Base-by-base conservation (phyloP, 371 early-diverging fungal genomes). In the Basidiobolus heterosporus region DNA sequence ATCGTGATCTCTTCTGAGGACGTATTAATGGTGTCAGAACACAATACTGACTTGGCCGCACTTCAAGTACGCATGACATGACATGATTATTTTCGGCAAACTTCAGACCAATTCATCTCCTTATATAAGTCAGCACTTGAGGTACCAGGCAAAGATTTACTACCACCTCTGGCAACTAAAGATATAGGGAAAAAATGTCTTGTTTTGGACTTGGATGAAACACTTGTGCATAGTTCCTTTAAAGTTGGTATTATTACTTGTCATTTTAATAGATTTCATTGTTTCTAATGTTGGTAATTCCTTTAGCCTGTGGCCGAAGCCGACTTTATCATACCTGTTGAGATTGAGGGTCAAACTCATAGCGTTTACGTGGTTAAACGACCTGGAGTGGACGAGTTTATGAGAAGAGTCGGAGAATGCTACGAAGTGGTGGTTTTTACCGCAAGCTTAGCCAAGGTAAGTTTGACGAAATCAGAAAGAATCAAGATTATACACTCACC, bases 401-500 rank as follows among this genome's bases (percentile, higher is more conserved):
- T 96, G 76, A 68, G 72, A 49, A 67, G 75, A 52, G 74, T 93
- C 72, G 91, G 88, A 3, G 71, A 82, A 53, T 68, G 75, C 46
- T 98, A 84, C 60, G 95, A 95, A 57, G 70, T 94, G 44, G 91
- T 95, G 3, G 86, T 95, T 20, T 95, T 94, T 56, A 98, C 98
- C 2, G 95, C 98, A 3, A 82, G 84, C 66, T 64, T 93, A 47
- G 75, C 91, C 49, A 93, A 88, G 80, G 89, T 90, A 71, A 48
- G 57, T 48, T 19, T 2, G 17, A 14, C 18, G 16, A 21, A 15
- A 37, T 2, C 7, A 7, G 23, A 22, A 4, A 19, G 24, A 9
- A n/a, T 30, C 36, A 4, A 23, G 9, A 9, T 36, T 36, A 37
- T 18, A 21, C 16, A 35, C 41, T 36, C 19, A 8, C 15, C 48